A percentile compares a stretch with the other conserved stretches of the same genome.
phyloP scores from a whole-genome alignment of 192 early-diverging fungal species.

The Rhizophagus sp. region DNA sequence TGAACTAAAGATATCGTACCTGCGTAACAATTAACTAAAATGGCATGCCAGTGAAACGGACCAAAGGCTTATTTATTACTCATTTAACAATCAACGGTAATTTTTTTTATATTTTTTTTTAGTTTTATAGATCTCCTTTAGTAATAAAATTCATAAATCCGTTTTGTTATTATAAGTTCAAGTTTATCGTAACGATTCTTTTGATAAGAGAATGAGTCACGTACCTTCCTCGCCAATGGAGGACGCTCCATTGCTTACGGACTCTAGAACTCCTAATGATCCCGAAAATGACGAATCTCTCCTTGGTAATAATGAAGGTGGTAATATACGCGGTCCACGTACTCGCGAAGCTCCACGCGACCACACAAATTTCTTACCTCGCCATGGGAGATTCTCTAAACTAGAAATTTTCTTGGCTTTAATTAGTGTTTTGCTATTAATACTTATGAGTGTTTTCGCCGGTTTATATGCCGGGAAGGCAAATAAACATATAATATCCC shows the following conservation, averaged over 20 bases:
- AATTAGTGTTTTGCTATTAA: slow-evolving; percentile 1
- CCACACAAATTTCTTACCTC: neutral
- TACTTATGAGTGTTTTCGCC: slow-evolving; percentile 24
- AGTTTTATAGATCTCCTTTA: too few relatives aligned
- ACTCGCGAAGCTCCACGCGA: slow-evolving; percentile 13
- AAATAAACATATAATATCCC: neutral
- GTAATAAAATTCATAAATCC: too few relatives aligned
- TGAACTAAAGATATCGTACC: too few relatives aligned
- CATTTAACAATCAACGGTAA: too few relatives aligned
- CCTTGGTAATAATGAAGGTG: neutral
- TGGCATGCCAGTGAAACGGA: too few relatives aligned
- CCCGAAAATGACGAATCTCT: neutral
- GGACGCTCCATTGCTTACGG: neutral
- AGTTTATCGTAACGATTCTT: neutral
- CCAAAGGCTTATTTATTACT: too few relatives aligned
- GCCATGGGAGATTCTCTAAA: slow-evolving; percentile 9
- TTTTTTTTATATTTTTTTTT: too few relatives aligned
- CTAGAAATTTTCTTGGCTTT: slow-evolving; percentile 14
- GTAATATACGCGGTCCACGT: neutral
- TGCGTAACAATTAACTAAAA: too few relatives aligned
- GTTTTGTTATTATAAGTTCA: neutral
- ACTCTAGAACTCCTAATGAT: slow-evolving; percentile 9
- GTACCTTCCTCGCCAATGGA: neutral
- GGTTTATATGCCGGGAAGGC: slow-evolving; percentile 25
- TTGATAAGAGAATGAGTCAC: slow-evolving; percentile 12